Evolutionary conservation across 78 protist genomes (phyloP), one percentile per base, ranked within the genome.

Genomic region (Guillardia theta): DNA sequence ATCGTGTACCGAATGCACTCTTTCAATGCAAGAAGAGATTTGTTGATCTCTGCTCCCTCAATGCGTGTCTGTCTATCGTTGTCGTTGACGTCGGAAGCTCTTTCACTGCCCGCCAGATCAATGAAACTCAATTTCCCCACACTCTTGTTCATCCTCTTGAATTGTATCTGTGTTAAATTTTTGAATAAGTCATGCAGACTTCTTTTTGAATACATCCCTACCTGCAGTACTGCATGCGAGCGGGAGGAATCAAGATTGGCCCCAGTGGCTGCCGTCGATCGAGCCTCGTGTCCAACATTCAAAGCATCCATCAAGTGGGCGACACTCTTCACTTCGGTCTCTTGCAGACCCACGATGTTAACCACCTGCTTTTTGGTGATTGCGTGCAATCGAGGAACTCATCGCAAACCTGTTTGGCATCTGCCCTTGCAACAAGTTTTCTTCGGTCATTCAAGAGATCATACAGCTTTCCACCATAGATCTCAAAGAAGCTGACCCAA

Each of bases 11-110:
- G 47, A 50, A 78, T 78, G 90, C 90, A 78, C 90, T 78, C 90
- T 48, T 88, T 88, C 48, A 88, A 64, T 5, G 93, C 93, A 15
- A 88, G 93, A 33, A 88, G 93, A 36, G 96, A 95, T 95, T 97
- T 96, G 95, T 98, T 98, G 96, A 98, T 98, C 53, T 97, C 98
- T 33, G 99, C 98, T n/a, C 99, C 98, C 94, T 98, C 99, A 8
- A 88, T 0, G 24, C 93, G 90, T 48, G 90, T 78, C 90, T 78
- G 90, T 33, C 93, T 21, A 64, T 88, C 93, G 62, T 88, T 88
- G 93, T 88, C 93, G 62, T 45, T 88, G 44, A 48, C 62, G 64
- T 88, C 93, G 15, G 93, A 45, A 19, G 93, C 93, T 44, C 93
- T n/a, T 64, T 88, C 93, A 43, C 76, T 48, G 43, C 93, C 93